These are phyloP conservation scores for Populus hybrid DNA, from an alignment of 441 rosid species.

Conservation along the genomic window DNA sequence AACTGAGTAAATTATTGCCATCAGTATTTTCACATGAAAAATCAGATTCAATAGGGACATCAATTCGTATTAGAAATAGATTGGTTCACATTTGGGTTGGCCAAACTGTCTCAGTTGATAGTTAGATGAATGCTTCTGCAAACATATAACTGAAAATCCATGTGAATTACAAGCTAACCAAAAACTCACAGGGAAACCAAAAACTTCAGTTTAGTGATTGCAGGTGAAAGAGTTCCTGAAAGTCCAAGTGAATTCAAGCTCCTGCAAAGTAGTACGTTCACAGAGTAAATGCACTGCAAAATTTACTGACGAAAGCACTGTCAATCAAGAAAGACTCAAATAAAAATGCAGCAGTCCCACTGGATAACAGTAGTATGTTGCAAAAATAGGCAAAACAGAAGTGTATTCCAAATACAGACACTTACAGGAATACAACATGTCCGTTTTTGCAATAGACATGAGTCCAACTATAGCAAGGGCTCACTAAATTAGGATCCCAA, in stretches of 20 bases:
- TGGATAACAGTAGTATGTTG: slow-evolving; percentile 1
- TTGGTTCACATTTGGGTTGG: neutral
- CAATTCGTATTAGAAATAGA: neutral
- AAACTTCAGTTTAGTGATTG: slow-evolving; percentile 65
- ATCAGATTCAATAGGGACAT: too few relatives aligned
- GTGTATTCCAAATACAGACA: slow-evolving; percentile 16
- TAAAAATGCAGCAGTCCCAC: neutral
- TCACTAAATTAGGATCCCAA: slow-evolving; percentile 66
- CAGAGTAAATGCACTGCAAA: slow-evolving; percentile 10
- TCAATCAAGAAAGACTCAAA: neutral
- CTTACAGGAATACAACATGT: slow-evolving; percentile 73
- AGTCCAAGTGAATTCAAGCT: slow-evolving; percentile 71
- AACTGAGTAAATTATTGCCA: too few relatives aligned
- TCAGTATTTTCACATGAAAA: too few relatives aligned
- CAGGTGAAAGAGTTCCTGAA: slow-evolving; percentile 76
- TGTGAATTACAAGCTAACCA: slow-evolving; percentile 2
- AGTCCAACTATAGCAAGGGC: slow-evolving; percentile 94
- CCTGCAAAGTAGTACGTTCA: slow-evolving; percentile 42
- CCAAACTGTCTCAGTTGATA: neutral
- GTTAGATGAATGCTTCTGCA: neutral
- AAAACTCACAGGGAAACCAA: slow-evolving; percentile 65
- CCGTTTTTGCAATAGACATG: slow-evolving; percentile 69
- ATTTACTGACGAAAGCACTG: neutral
- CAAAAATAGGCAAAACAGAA: neutral
- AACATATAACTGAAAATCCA: neutral